Evolutionary conservation across 306 rosid genomes (phyloP).

Genomic region (Carpinus fangiana): DNA sequence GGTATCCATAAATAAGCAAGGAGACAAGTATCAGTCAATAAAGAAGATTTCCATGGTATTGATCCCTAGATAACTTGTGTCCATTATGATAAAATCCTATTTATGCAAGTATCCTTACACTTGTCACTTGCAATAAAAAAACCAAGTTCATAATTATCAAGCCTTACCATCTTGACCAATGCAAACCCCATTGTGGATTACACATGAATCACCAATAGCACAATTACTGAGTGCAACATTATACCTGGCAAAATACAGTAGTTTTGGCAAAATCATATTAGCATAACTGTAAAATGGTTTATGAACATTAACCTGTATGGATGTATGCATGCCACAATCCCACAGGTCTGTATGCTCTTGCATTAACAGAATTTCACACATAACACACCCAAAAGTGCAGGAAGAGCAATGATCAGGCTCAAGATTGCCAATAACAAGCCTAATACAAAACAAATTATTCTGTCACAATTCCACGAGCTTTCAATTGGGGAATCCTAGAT

Average conservation of each 20-base stretch:
- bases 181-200: constrained; percentile 86
- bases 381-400: not conserved
- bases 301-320: not conserved
- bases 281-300: constrained; percentile 7
- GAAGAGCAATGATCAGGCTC: constrained; percentile 4
- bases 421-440: not conserved
- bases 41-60: not conserved
- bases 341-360: not conserved
- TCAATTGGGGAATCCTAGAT: too few relatives aligned
- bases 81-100: not conserved
- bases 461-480: too few relatives aligned
- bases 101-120: not conserved
- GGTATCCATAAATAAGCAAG: not conserved
- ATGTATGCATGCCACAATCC: not conserved
- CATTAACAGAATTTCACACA: not conserved
- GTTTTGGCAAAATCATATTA: constrained; percentile 13
- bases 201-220: constrained; percentile 74
- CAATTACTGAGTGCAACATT: constrained; percentile 79
- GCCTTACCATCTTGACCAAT: constrained; percentile 94
- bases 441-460: not conserved
- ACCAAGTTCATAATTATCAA: constrained; percentile 22
- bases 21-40: not conserved
- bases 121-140: constrained; percentile 6
- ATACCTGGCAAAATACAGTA: constrained; percentile 49
- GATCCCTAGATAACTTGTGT: not conserved